phyloP scores from a whole-genome alignment of 257 asterid genomes.

The Salvia splendens region DNA sequence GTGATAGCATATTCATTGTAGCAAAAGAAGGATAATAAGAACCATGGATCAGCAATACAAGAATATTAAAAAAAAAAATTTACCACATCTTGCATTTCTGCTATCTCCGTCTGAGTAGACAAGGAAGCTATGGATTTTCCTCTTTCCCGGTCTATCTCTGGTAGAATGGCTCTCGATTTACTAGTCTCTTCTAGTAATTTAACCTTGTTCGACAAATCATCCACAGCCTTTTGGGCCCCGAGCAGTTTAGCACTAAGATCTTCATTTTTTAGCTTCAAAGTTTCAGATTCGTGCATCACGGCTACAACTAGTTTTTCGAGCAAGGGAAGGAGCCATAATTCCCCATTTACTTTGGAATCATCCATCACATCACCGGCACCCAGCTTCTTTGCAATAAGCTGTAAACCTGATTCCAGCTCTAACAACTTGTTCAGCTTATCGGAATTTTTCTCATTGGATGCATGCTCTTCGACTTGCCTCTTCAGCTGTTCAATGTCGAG shows the following conservation, averaged over 20 bases:
- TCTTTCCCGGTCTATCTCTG: constrained; percentile 64
- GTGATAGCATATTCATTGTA: too few species aligned
- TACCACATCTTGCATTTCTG: constrained; percentile 91
- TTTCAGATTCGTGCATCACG: constrained; percentile 59
- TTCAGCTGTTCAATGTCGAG: constrained; percentile 60
- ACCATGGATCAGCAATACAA: constrained; percentile 16
- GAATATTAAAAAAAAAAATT: constrained; percentile 26
- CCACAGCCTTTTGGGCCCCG: constrained; percentile 60
- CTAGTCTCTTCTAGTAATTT: constrained; percentile 67
- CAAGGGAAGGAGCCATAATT: constrained; percentile 47
- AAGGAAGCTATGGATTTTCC: constrained; percentile 49
- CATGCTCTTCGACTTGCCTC: constrained; percentile 51
- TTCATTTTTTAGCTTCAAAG: constrained; percentile 58
- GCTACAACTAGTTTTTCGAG: constrained; percentile 66
- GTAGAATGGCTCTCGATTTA: constrained; percentile 43
- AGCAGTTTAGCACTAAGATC: constrained; percentile 71
- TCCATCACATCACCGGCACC: constrained; percentile 64
- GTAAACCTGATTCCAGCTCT: constrained; percentile 60
- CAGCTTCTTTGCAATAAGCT: constrained; percentile 56
- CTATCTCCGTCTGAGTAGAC: constrained; percentile 76
- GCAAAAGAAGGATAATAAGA: neutral
- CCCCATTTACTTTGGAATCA: constrained; percentile 48
- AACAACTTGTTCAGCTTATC: constrained; percentile 51
- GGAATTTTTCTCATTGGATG: constrained; percentile 39
- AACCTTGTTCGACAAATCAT: constrained; percentile 72